A percentile compares a stretch with the other conserved stretches of the same genome.
These are phyloP conservation scores for Iberis amara DNA, from an alignment of 441 rosid species.

Conservation along the genomic window DNA sequence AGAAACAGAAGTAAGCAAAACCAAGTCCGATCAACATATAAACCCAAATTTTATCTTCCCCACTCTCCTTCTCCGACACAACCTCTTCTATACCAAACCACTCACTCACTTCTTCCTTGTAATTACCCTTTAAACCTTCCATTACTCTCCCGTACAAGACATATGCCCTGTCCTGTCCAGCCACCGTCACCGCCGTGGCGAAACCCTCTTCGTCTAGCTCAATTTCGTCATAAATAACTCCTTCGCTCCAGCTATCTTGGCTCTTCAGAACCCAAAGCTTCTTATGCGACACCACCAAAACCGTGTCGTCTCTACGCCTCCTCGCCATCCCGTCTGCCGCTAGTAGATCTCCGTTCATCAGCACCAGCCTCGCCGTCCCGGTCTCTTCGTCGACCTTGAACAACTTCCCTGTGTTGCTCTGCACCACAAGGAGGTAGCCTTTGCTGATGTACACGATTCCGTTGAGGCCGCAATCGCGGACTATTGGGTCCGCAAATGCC, in stretches of 20 bases:
- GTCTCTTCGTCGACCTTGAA: constrained; percentile 73
- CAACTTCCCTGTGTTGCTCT: constrained; percentile 78
- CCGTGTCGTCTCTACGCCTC: constrained; percentile 60
- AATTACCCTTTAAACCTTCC: constrained; percentile 45
- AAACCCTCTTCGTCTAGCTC: constrained; percentile 56
- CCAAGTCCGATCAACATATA: constrained; percentile 64
- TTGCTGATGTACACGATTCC: constrained; percentile 70
- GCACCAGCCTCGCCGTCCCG: constrained; percentile 56
- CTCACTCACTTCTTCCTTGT: constrained; percentile 40
- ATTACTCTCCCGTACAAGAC: constrained; percentile 63
- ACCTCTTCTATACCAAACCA: constrained; percentile 62
- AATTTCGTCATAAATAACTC: constrained; percentile 56
- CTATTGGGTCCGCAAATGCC: constrained; percentile 30
- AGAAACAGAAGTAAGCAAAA: constrained; percentile 62
- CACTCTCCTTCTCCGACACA: constrained; percentile 46
- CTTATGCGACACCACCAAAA: constrained; percentile 52
- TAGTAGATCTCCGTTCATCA: constrained; percentile 42
- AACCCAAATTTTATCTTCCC: constrained; percentile 63
- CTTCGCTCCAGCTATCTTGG: constrained; percentile 70
- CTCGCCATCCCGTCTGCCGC: constrained; percentile 58
- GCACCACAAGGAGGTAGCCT: constrained; percentile 74
- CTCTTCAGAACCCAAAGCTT: constrained; percentile 70
- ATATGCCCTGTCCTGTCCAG: constrained; percentile 55
- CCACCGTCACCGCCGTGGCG: constrained; percentile 55
- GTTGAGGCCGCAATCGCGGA: constrained; percentile 54